Percentiles rank a stretch among this genome's conserved stretches.
These are phyloP conservation scores for Cylindrotheca closterium DNA, from an alignment of 108 stramenopile species.

Conservation along the genomic window DNA sequence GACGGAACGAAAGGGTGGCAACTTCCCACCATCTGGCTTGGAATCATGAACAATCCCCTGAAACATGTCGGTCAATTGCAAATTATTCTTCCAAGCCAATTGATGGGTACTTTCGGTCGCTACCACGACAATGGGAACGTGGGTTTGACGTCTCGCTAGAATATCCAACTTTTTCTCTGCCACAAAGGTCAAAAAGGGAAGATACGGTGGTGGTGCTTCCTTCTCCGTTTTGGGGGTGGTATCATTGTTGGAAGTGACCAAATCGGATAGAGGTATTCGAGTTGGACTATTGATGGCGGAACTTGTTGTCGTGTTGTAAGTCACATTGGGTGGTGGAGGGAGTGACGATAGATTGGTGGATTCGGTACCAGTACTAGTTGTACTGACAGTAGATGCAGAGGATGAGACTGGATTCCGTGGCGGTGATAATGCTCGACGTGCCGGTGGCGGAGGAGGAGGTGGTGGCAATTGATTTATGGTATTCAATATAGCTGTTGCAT, in stretches of 20 bases:
- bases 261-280: conserved; percentile 8
- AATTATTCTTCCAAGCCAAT: conserved; percentile 71
- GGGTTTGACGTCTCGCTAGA: conserved; percentile 68
- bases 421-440: conserved; percentile 7
- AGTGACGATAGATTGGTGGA: background rate
- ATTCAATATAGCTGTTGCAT: background rate
- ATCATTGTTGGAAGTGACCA: background rate
- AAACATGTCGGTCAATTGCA: conserved; percentile 69
- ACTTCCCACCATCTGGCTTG: conserved; percentile 11
- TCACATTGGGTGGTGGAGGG: conserved; percentile 14
- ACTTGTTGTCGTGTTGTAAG: background rate
- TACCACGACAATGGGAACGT: conserved; percentile 66
- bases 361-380: background rate
- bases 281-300: conserved; percentile 6
- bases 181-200: conserved; percentile 11
- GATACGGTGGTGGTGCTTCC: background rate
- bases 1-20: conserved; percentile 74
- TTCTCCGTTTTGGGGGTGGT: background rate
- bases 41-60: conserved; percentile 34
- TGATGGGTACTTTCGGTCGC: conserved; percentile 67
- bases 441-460: conserved; percentile 20
- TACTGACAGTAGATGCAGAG: background rate
- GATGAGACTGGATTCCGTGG: conserved; percentile 1
- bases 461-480: conserved; percentile 12
- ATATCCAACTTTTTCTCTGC: conserved; percentile 2